Evolutionary conservation across 139 green algal species (phyloP).

Genomic region (Picochlorum sp.): DNA sequence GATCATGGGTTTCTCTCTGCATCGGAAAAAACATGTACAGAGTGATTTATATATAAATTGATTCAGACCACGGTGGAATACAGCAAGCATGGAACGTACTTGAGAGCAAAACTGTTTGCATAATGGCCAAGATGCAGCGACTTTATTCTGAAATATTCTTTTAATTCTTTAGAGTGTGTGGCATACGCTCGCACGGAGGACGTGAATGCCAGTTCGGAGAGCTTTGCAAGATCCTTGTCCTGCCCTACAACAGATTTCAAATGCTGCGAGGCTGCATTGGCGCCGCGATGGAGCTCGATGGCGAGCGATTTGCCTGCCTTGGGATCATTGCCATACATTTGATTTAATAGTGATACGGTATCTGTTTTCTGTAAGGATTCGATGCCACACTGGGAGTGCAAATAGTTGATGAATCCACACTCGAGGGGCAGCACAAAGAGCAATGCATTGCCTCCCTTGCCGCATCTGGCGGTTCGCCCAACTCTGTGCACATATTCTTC

Average conservation of each 20-base stretch:
- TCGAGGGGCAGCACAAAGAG: constrained; percentile 84
- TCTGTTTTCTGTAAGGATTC: constrained; percentile 6
- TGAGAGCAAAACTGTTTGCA: constrained; percentile 76
- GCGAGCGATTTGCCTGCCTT: constrained; percentile 12
- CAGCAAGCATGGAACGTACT: constrained; percentile 3
- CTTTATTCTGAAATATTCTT: constrained; percentile 77
- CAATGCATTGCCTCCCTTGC: constrained; percentile 64
- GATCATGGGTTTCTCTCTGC: not conserved
- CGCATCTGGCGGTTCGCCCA: constrained; percentile 82
- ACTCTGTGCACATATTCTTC: constrained; percentile 81
- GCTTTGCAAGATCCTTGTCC: constrained; percentile 26
- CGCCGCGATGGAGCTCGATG: constrained; percentile 29
- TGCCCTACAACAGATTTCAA: constrained; percentile 38
- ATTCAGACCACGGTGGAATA: not conserved
- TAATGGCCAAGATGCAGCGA: constrained; percentile 90
- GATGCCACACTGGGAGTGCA: constrained; percentile 43
- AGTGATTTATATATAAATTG: not conserved
- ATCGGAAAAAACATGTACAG: not conserved
- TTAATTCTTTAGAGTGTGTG: constrained; percentile 54
- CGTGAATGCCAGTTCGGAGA: constrained; percentile 74
- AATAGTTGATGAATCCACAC: constrained; percentile 61
- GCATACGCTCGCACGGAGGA: constrained; percentile 80
- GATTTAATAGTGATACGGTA: constrained; percentile 16
- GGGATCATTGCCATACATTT: not conserved
- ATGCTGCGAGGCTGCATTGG: constrained; percentile 16